phyloP scores from a whole-genome alignment of 2,329 filamentous ascomycete species.

The Alternaria triticimaculans region DNA sequence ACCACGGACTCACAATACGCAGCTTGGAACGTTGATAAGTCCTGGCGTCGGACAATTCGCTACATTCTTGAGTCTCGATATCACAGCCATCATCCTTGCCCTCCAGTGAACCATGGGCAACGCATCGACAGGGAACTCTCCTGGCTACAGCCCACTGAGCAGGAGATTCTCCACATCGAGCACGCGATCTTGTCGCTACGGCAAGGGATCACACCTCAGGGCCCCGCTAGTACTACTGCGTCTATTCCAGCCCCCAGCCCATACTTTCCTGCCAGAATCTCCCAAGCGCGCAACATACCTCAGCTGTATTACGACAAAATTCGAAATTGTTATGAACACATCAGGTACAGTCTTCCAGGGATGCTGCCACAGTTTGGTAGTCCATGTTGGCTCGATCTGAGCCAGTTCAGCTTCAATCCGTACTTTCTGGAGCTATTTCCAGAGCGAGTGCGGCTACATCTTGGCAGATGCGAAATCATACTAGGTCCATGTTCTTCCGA shows the following conservation, averaged over 20 bases:
- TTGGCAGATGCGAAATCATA: not conserved
- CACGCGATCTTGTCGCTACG: not conserved
- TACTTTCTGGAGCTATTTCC: not conserved
- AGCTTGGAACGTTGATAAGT: not conserved
- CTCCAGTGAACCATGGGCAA: not conserved
- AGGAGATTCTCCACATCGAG: not conserved
- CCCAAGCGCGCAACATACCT: not conserved
- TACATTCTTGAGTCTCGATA: not conserved
- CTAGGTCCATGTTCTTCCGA: not conserved
- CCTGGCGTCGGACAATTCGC: not conserved
- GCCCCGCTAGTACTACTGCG: no score
- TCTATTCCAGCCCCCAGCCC: no score
- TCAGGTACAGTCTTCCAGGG: not conserved
- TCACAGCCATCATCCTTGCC: not conserved
- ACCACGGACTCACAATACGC: not conserved
- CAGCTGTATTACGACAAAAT: not conserved
- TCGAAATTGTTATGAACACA: not conserved
- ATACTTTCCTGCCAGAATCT: not conserved
- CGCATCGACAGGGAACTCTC: not conserved
- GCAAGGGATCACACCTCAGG: not conserved
- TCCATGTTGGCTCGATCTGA: not conserved
- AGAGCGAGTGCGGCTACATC: not conserved
- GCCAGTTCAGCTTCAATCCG: not conserved
- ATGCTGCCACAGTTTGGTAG: not conserved
- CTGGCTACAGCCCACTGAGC: not conserved